These are phyloP conservation scores for Pythium chondricola DNA, from an alignment of 352 stramenopile genomes.

Conservation along the genomic window DNA sequence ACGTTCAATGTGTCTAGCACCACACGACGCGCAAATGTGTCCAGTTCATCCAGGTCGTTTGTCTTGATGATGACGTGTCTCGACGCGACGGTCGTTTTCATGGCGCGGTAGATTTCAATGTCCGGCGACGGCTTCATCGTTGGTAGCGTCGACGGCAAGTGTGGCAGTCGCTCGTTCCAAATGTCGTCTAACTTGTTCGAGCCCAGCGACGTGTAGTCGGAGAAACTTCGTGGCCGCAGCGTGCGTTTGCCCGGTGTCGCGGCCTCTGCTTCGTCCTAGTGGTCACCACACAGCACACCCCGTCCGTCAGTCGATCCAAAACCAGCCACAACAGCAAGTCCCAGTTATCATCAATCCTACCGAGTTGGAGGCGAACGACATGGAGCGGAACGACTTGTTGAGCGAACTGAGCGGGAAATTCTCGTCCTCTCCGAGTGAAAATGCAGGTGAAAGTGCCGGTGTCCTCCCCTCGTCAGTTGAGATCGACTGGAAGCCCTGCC, in stretches of 20 bases:
- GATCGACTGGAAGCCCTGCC: conserved; percentile 29
- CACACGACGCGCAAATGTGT: conserved; percentile 31
- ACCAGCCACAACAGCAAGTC: neutral
- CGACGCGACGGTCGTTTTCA: conserved; percentile 54
- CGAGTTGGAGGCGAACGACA: conserved; percentile 25
- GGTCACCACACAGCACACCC: no score
- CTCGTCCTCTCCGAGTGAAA: conserved; percentile 17
- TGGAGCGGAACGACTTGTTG: conserved; percentile 38
- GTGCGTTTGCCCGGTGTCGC: conserved; percentile 14
- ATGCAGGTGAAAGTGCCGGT: conserved; percentile 7
- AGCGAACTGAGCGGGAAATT: conserved; percentile 32
- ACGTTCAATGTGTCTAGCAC: conserved; percentile 50
- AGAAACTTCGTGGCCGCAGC: conserved; percentile 49
- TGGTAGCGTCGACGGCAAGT: neutral
- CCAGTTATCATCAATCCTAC: no score
- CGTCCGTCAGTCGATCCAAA: no score
- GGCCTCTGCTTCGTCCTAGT: no score
- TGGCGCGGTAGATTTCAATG: conserved; percentile 41
- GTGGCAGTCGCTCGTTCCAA: conserved; percentile 15
- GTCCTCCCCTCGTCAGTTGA: conserved; percentile 33
- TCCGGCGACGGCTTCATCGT: neutral
- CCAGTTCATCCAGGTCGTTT: conserved; percentile 20
- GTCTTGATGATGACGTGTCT: conserved; percentile 64
- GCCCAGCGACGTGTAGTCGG: conserved; percentile 50
- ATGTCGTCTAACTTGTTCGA: conserved; percentile 20